These are phyloP conservation scores for Batrachochytrium dendrobatidis DNA, from an alignment of 371 early-diverging fungal species.

Conservation along the genomic window DNA sequence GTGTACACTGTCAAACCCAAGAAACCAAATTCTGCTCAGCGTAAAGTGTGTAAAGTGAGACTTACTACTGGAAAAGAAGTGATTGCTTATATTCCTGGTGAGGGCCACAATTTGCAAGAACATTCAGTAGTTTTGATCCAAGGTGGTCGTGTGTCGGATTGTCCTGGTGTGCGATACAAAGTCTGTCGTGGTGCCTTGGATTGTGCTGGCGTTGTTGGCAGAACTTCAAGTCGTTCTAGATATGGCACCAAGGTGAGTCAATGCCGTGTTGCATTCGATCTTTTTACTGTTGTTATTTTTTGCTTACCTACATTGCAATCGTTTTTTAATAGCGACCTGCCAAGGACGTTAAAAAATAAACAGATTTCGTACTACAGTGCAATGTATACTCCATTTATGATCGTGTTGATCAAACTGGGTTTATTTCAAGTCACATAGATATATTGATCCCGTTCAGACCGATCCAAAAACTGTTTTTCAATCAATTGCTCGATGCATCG, in stretches of 20 bases:
- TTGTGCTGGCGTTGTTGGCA: conserved; percentile 86
- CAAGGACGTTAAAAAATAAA: neutral
- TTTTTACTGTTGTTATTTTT: neutral
- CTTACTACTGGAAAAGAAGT: conserved; percentile 80
- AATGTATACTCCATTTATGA: no score
- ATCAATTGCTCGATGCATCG: conserved; percentile 80
- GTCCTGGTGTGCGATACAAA: conserved; percentile 96
- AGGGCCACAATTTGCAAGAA: conserved; percentile 96
- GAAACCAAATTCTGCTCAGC: conserved; percentile 88
- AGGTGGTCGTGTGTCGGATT: conserved; percentile 91
- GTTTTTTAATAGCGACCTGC: neutral
- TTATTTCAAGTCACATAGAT: conserved; percentile 66
- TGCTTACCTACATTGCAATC: neutral
- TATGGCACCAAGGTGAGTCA: conserved; percentile 72
- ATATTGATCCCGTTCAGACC: conserved; percentile 66
- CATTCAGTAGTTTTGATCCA: conserved; percentile 92
- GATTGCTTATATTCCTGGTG: conserved; percentile 94
- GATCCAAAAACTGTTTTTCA: conserved; percentile 80
- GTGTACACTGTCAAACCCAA: conserved; percentile 90
- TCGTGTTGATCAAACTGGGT: no score
- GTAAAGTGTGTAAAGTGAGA: conserved; percentile 80
- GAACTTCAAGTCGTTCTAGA: conserved; percentile 80
- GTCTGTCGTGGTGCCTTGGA: conserved; percentile 89
- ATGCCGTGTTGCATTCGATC: neutral
- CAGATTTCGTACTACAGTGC: no score